Evolutionary conservation across 345 rosid species (phyloP).

Genomic region (Luvunga scandens): DNA sequence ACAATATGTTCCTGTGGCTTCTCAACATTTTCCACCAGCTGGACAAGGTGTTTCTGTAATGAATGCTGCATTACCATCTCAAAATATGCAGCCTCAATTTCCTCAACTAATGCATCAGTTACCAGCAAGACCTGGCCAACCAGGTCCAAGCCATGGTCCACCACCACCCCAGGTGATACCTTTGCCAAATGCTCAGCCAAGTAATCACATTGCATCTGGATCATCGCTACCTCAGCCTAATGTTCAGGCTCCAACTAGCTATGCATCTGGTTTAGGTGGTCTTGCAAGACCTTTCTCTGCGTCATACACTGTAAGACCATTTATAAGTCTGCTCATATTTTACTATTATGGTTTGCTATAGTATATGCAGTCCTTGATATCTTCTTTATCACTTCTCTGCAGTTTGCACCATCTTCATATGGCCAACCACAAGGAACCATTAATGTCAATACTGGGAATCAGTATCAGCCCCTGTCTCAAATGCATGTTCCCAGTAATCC

Average conservation of each 20-base stretch:
- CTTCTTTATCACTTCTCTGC: conserved; percentile 25
- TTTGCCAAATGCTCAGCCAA: conserved; percentile 49
- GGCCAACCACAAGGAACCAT: conserved; percentile 44
- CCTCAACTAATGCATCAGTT: conserved; percentile 61
- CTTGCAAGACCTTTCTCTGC: conserved; percentile 58
- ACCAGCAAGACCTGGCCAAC: conserved; percentile 62
- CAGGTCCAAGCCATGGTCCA: conserved; percentile 37
- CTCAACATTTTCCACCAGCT: conserved; percentile 73
- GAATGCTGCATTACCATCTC: conserved; percentile 71
- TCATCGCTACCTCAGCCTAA: conserved; percentile 49
- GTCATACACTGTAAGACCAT: conserved; percentile 58
- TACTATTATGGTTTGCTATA: conserved; percentile 17
- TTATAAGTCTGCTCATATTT: conserved; percentile 1
- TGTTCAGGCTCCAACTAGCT: conserved; percentile 47
- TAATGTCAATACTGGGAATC: conserved; percentile 36
- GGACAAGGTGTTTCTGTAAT: conserved; percentile 51
- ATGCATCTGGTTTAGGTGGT: conserved; percentile 52
- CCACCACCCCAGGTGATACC: conserved; percentile 51
- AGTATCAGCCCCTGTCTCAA: conserved; percentile 53
- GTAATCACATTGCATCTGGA: conserved; percentile 46
- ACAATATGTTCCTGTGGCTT: conserved; percentile 56
- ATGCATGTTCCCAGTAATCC: conserved; percentile 46
- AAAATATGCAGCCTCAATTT: conserved; percentile 60
- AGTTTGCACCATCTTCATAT: conserved; percentile 65
- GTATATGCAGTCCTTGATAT: conserved; percentile 6